A percentile compares a stretch with the other conserved stretches of the same genome.
Conservation (phyloP, 1,139 yeast species). For the Hyphopichia fennica region DNA sequence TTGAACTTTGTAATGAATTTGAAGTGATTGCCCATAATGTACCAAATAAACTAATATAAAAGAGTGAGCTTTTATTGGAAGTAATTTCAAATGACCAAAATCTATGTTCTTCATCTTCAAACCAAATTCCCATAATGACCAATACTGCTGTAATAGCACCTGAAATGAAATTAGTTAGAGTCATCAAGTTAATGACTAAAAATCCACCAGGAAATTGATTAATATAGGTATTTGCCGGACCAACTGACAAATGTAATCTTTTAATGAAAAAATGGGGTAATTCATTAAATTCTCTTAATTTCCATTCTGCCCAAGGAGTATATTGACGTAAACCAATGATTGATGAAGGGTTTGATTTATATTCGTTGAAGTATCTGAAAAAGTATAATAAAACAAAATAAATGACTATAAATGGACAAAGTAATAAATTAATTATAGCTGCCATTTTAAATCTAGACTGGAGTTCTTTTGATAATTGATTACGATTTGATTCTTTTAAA, state of each 20-base stretch:
- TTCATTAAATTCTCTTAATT: conserved; percentile 89
- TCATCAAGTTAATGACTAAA: conserved; percentile 48
- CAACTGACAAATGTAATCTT: conserved; percentile 73
- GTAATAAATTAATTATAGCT: conserved; percentile 75
- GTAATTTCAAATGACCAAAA: conserved; percentile 89
- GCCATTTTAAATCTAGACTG: conserved; percentile 81
- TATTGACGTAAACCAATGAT: conserved; percentile 79
- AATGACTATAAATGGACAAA: conserved; percentile 83
- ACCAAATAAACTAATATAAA: conserved; percentile 86
- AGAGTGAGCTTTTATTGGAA: conserved; percentile 74
- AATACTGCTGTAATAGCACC: conserved; percentile 91
- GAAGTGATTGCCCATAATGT: conserved; percentile 72
- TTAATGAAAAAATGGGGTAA: conserved; percentile 82
- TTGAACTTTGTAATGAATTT: conserved; percentile 35
- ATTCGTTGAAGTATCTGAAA: conserved; percentile 89
- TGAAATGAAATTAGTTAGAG: conserved; percentile 70
- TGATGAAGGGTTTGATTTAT: conserved; percentile 82
- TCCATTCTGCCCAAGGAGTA: conserved; percentile 95
- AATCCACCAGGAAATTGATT: conserved; percentile 91
- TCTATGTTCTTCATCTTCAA: conserved; percentile 79
- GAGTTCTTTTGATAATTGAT: conserved; percentile 66
- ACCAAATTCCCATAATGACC: conserved; percentile 71
- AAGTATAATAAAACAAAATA: conserved; percentile 83
- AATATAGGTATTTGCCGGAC: conserved; percentile 78
- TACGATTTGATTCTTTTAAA: conserved; percentile 70